These are phyloP conservation scores for Apiosordaria backusii DNA, from an alignment of 495 filamentous ascomycete genomes.

Conservation along the genomic window DNA sequence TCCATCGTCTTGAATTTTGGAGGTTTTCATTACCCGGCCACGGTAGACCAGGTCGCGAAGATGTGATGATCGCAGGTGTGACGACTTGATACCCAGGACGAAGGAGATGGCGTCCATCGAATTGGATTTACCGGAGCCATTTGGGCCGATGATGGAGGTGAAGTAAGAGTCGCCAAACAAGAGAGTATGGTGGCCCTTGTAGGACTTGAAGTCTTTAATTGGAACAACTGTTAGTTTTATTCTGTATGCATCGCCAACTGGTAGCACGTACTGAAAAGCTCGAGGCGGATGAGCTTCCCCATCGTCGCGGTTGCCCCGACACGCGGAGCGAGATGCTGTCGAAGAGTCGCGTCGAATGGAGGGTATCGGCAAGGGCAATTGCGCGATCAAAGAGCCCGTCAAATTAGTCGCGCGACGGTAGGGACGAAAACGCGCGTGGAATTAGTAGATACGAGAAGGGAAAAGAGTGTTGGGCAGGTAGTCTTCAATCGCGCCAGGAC, in stretches of 20 bases:
- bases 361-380: background rate
- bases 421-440: slow-evolving; percentile 21
- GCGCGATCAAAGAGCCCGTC: slow-evolving; percentile 14
- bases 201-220: slow-evolving; percentile 91
- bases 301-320: slow-evolving; percentile 33
- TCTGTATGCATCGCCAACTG: background rate
- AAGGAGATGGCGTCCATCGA: slow-evolving; percentile 99
- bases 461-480: background rate
- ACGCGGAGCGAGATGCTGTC: slow-evolving; percentile 18
- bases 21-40: slow-evolving; percentile 85
- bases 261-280: slow-evolving; percentile 76
- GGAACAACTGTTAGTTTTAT: slow-evolving; percentile 15
- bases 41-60: slow-evolving; percentile 94
- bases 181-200: slow-evolving; percentile 89
- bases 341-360: slow-evolving; percentile 17
- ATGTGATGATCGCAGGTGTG: slow-evolving; percentile 91
- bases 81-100: slow-evolving; percentile 96
- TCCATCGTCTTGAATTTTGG: slow-evolving; percentile 84
- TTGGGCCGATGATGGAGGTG: slow-evolving; percentile 97
- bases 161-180: slow-evolving; percentile 99
- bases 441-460: slow-evolving; percentile 5
- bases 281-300: slow-evolving; percentile 89
- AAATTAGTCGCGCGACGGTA: slow-evolving; percentile 11
- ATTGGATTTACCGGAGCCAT: slow-evolving; percentile 99
- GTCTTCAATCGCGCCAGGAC: slow-evolving; percentile 14